Evolutionary conservation across 1,139 yeast species (phyloP), one percentile per base, ranked within the genome.

Genomic region (Ogataea hybrid): DNA sequence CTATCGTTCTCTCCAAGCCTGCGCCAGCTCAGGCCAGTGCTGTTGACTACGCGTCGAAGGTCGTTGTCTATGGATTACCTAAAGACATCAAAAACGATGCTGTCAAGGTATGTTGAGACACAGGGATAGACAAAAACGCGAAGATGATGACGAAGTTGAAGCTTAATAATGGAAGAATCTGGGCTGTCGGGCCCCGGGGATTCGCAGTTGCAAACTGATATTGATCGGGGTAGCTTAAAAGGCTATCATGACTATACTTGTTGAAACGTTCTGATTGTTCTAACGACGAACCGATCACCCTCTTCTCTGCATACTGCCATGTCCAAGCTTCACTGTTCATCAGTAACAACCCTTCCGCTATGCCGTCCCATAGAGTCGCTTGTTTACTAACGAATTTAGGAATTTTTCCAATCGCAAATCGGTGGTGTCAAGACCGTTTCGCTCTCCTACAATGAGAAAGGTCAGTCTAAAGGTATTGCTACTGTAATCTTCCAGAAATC

Each of bases 81-180:
- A 81, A 72, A 64, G 94, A 84, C 68, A 80, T 84, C 65, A 81
- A 80, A 65, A 79, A 77, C 61, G 85, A 81, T 56, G 82, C 85
- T 62, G 77, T 84, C 59, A 84, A 78, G 83, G 94, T 84, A 84
- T 80, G 94, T 83, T 44, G 34, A 28, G 25, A 12, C n/a, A 20
- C 18, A 27, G 30, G 32, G 32, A 32, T 14, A 28, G 16, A 20
- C 21, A 27, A 17, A 18, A 29, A 16, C 32, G 18, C 16, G 25
- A 18, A 11, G 18, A 12, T 25, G 32, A 28, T 20, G 34, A 21
- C 27, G n/a, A 28, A 14, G 30, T 9, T 28, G 16, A 28, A 28
- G 30, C 30, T 28, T n/a, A n/a, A 12, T 23, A 22, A 21, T 23
- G 39, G 39, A 36, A 9, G 38, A 29, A 34, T 34, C 36, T 35